Evolutionary conservation across 257 asterid species (phyloP), one percentile per base, ranked within the genome.

Genomic region (Solanum gandarillasii): DNA sequence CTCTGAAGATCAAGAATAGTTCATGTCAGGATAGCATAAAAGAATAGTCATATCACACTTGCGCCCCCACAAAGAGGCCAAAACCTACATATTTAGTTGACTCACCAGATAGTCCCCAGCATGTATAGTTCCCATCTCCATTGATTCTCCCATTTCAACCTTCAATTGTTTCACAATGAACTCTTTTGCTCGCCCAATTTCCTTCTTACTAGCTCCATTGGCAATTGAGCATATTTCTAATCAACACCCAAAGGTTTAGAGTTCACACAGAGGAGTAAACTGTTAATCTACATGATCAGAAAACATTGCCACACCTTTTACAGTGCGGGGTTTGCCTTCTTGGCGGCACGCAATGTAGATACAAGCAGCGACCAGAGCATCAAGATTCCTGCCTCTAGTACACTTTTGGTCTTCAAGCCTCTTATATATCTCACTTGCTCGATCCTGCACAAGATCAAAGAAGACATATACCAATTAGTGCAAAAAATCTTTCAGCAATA

Each of bases 71-170:
- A n/a, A 81, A 27, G 85, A 29, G 85, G 85, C 27, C 8, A 3
- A 48, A 48, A 31, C 41, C 65, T 13, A 32, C 23, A 43, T 43
- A 41, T 29, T 46, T 81, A 18, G 85, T 18, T 18, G 70, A 90
- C 96, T 91, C 89, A 96, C 99, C 98, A 95, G 91, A 91, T 94
- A 96, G 90, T 96, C 98, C 87, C 99, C 98, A 67, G 98, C 98
- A 48, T 95, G 98, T 89, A 95, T 94, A 76, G 98, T 95, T 65
- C 96, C 98, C 96, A 95, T 95, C 93, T 95, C 98, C 96, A 94
- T 94, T 7, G 95, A 93, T 78, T 94, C 95, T 38, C 98, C 98
- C 98, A 94, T 95, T 90, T 95, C 99, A 89, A 95, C 98, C 92
- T 95, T 95, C 94, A 96, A 87, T 89, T 96, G 99, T 91, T 95